Conservation (phyloP, 2,329 filamentous ascomycete species). For the Talaromyces sp. region DNA sequence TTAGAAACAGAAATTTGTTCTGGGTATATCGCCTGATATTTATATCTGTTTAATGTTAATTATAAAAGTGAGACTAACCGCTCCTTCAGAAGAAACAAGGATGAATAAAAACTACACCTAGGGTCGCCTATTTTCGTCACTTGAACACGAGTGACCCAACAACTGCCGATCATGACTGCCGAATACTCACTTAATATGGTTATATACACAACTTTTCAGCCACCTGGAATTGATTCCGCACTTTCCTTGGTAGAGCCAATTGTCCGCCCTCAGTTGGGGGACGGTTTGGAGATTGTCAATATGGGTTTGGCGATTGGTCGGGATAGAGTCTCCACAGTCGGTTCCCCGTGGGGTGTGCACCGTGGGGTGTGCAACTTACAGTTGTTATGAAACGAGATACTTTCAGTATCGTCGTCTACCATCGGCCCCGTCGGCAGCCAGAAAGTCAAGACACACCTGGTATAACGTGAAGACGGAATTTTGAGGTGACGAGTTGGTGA, state of each 20-base stretch:
- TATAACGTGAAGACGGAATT: background rate
- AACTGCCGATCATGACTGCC: background rate
- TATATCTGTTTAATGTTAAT: no score
- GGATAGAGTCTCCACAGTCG: constrained; percentile 4
- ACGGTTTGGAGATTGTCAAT: background rate
- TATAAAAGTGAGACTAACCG: no score
- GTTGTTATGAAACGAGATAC: background rate
- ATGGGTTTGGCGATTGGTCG: constrained; percentile 2
- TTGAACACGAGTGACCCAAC: background rate
- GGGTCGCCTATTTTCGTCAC: background rate
- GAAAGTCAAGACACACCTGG: background rate
- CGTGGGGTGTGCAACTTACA: background rate
- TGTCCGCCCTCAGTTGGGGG: background rate
- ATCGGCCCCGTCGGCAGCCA: background rate
- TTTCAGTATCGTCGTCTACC: background rate
- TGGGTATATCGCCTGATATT: background rate
- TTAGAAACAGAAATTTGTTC: background rate
- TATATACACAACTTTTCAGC: background rate
- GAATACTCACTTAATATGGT: background rate
- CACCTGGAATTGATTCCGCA: constrained; percentile 11
- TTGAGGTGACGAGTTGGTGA: background rate
- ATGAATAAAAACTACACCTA: background rate
- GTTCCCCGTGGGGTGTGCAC: constrained; percentile 9
- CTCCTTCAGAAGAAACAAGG: background rate
- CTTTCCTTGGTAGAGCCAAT: constrained; percentile 4